Conservation (phyloP, 345 rosid species). For the Nephelium lappaceum region DNA sequence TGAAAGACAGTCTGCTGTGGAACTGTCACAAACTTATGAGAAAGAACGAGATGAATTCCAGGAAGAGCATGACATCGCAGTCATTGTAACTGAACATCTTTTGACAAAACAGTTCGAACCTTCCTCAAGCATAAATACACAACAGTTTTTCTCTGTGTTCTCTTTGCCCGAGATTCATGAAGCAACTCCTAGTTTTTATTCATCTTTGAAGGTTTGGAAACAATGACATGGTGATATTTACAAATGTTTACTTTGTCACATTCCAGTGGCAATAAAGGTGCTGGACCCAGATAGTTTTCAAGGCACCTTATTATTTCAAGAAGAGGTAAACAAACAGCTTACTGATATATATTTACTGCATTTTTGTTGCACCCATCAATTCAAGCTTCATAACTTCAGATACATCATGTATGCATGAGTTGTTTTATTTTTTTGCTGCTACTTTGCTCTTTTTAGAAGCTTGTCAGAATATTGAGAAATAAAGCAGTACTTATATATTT, state of each 20-base stretch:
- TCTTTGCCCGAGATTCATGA: conserved; percentile 34
- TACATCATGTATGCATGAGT: not conserved
- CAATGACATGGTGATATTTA: conserved; percentile 34
- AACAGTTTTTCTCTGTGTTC: conserved; percentile 29
- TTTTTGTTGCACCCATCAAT: not conserved
- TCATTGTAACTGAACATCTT: conserved; percentile 37
- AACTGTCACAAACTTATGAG: conserved; percentile 27
- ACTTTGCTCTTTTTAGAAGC: not conserved
- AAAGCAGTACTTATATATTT: no score
- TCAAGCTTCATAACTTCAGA: not conserved
- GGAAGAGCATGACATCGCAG: conserved; percentile 35
- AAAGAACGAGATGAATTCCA: conserved; percentile 37
- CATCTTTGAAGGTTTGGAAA: conserved; percentile 33
- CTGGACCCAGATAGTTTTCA: conserved; percentile 27
- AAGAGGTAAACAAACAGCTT: conserved; percentile 34
- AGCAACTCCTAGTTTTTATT: conserved; percentile 38
- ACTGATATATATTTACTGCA: not conserved
- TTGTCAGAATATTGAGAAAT: not conserved
- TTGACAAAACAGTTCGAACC: conserved; percentile 29
- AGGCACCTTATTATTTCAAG: conserved; percentile 25
- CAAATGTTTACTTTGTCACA: conserved; percentile 41
- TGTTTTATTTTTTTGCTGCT: not conserved
- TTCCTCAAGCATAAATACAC: conserved; percentile 21
- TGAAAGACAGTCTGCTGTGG: conserved; percentile 13
- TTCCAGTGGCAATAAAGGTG: conserved; percentile 43